Evolutionary conservation across 306 rosid genomes (phyloP).

Genomic region (Sicyos edulis): DNA sequence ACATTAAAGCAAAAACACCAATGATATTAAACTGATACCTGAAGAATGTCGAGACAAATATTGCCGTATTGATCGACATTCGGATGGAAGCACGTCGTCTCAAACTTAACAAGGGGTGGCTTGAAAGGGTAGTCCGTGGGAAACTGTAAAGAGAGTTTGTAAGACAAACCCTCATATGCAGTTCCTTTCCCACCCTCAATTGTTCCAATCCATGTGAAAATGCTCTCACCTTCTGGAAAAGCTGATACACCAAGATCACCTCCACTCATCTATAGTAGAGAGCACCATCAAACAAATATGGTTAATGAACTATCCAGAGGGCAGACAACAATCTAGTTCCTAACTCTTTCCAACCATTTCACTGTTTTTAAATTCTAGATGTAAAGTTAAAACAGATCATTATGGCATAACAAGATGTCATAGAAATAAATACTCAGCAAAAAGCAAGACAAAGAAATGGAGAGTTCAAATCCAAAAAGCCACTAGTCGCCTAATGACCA

Average conservation of each 20-base stretch:
- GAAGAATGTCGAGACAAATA: constrained; percentile 95
- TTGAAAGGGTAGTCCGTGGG: constrained; percentile 88
- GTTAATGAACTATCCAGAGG: background rate
- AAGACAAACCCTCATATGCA: constrained; percentile 75
- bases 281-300: constrained; percentile 13
- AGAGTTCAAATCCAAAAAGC: background rate
- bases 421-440: background rate
- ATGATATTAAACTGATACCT: constrained; percentile 40
- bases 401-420: background rate
- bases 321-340: background rate
- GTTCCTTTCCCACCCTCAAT: constrained; percentile 97
- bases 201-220: constrained; percentile 91
- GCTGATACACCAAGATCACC: constrained; percentile 96
- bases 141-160: constrained; percentile 82
- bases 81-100: constrained; percentile 73
- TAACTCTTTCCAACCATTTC: background rate
- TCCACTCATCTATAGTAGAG: constrained; percentile 62
- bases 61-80: constrained; percentile 95
- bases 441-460: background rate
- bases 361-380: background rate
- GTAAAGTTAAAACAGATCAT: too few species aligned
- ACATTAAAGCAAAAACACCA: background rate
- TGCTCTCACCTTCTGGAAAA: constrained; percentile 83
- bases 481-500: background rate
- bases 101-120: constrained; percentile 44